Evolutionary conservation across 2,329 filamentous ascomycete genomes (phyloP).

Genomic region (Cytospora piceae): DNA sequence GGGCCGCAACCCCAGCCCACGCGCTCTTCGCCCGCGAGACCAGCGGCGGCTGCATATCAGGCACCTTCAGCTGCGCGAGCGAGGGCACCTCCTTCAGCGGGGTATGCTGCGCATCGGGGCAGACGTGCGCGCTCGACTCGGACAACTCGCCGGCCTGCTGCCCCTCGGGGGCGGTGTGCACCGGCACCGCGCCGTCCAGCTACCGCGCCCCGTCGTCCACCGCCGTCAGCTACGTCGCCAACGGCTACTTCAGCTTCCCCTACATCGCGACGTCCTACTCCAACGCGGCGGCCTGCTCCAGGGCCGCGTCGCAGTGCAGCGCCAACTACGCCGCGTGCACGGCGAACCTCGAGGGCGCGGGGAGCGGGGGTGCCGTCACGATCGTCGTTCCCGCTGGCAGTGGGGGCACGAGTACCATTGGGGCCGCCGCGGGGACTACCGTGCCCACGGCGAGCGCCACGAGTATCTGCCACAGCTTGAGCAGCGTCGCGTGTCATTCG

Average conservation of each 20-base stretch:
- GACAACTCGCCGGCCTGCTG: slow-evolving; percentile 57
- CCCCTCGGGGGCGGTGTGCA: slow-evolving; percentile 54
- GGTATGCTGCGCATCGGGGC: slow-evolving; percentile 56
- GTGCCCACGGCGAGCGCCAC: slow-evolving; percentile 50
- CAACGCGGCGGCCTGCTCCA: slow-evolving; percentile 55
- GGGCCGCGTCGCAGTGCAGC: slow-evolving; percentile 56
- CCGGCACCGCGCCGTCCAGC: slow-evolving; percentile 54
- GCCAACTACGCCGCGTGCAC: slow-evolving; percentile 59
- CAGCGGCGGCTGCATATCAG: slow-evolving; percentile 47
- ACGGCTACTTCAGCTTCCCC: slow-evolving; percentile 64
- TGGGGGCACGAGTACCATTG: slow-evolving; percentile 56
- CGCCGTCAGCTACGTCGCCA: slow-evolving; percentile 56
- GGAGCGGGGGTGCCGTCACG: slow-evolving; percentile 52
- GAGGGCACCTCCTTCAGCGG: slow-evolving; percentile 51
- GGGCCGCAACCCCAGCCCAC: slow-evolving; percentile 30
- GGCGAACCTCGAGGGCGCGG: slow-evolving; percentile 46
- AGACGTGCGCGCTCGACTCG: slow-evolving; percentile 54
- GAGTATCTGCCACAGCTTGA: slow-evolving; percentile 60
- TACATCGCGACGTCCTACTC: slow-evolving; percentile 57
- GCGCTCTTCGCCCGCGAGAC: slow-evolving; percentile 34
- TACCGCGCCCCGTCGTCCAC: slow-evolving; percentile 41
- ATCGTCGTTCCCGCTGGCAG: slow-evolving; percentile 56
- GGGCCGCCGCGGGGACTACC: slow-evolving; percentile 43
- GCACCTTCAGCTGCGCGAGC: slow-evolving; percentile 56
- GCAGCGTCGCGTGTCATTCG: slow-evolving; percentile 54